Percentiles rank a stretch among this genome's conserved stretches.
phyloP scores from a whole-genome alignment of 78 protist species.

The Andalucia godoyi region DNA sequence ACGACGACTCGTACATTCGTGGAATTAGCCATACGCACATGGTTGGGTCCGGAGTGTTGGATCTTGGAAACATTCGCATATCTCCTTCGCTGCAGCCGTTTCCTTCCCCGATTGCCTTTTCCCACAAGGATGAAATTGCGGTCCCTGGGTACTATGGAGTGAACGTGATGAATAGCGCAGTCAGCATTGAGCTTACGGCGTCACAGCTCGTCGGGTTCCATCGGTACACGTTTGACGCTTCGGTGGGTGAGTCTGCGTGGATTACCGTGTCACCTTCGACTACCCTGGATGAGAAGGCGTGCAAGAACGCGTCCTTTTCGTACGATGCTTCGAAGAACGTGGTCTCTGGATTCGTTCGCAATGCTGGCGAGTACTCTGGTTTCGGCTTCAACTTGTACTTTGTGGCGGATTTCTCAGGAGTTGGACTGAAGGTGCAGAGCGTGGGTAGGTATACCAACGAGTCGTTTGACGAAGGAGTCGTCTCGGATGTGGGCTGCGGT shows the following conservation, averaged over 20 bases:
- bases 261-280: neutral
- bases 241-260: too few species aligned
- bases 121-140: neutral
- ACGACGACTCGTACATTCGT: neutral
- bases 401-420: too few species aligned
- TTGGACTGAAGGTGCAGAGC: too few species aligned
- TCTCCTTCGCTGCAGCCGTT: neutral
- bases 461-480: too few species aligned
- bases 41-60: conserved; percentile 8
- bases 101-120: neutral
- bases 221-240: neutral
- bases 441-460: too few species aligned
- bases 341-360: too few species aligned
- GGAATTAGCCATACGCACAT: conserved; percentile 5
- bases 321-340: too few species aligned
- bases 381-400: too few species aligned
- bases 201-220: neutral
- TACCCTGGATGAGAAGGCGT: neutral
- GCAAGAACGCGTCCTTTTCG: neutral
- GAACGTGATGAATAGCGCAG: neutral
- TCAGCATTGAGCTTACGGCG: neutral
- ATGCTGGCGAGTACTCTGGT: too few species aligned
- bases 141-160: conserved; percentile 4
- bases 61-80: neutral
- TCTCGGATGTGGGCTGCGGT: too few species aligned